These are phyloP conservation scores for Auriscalpium orientale DNA, from an alignment of 768 basidiomycete species.

Conservation along the genomic window DNA sequence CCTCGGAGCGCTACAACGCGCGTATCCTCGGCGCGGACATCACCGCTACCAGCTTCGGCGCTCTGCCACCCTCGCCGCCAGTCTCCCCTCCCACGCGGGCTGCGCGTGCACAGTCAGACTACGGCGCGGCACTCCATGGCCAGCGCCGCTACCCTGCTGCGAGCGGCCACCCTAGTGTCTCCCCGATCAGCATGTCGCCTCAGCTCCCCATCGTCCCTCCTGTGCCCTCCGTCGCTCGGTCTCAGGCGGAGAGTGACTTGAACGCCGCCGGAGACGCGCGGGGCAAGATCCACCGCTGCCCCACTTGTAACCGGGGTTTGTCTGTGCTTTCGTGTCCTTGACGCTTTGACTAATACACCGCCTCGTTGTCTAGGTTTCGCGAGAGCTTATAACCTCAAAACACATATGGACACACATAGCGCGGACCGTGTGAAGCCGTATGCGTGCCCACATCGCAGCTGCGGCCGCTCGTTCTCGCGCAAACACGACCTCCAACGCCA, in stretches of 20 bases:
- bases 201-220: conserved; percentile 41
- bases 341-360: conserved; percentile 1
- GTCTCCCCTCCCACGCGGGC: conserved; percentile 14
- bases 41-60: conserved; percentile 10
- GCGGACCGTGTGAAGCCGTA: conserved; percentile 87
- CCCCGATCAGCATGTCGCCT: conserved; percentile 48
- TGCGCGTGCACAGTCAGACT: conserved; percentile 9
- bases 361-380: conserved; percentile 61
- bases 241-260: conserved; percentile 20
- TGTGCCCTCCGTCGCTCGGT: conserved; percentile 31
- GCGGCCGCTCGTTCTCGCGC: conserved; percentile 86
- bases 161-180: conserved; percentile 39
- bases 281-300: conserved; percentile 74
- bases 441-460: conserved; percentile 77
- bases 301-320: conserved; percentile 65
- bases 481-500: conserved; percentile 93
- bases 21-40: conserved; percentile 12
- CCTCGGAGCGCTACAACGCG: conserved; percentile 5
- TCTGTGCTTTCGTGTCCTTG: conserved; percentile 4
- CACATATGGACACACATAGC: conserved; percentile 92
- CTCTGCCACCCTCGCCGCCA: conserved; percentile 7
- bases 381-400: conserved; percentile 90
- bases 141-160: conserved; percentile 22
- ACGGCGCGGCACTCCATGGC: conserved; percentile 11
- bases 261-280: conserved; percentile 48